phyloP scores from a whole-genome alignment of 139 green algal genomes.

The Micractinium conductrix region DNA sequence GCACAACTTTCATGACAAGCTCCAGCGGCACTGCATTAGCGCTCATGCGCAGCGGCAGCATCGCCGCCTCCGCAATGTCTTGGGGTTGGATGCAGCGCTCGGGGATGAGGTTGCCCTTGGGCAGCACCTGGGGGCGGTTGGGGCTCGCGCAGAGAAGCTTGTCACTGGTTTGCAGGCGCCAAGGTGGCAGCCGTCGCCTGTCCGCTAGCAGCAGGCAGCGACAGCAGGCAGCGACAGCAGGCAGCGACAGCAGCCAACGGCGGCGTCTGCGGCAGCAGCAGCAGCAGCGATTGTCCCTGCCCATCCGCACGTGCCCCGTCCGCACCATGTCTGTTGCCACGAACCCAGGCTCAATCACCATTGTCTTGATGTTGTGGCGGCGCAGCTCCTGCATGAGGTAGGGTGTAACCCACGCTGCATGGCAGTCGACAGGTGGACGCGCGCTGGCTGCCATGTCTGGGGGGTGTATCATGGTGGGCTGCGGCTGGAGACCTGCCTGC shows the following conservation, averaged over 20 bases:
- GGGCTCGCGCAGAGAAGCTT: no score
- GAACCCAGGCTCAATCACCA: constrained; percentile 49
- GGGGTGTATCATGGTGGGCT: neutral
- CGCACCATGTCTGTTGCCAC: constrained; percentile 53
- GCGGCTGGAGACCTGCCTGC: neutral
- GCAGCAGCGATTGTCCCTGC: no score
- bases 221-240: no score
- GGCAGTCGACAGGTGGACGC: neutral
- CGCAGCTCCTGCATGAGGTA: constrained; percentile 27
- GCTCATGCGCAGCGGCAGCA: constrained; percentile 40
- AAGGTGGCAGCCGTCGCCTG: no score
- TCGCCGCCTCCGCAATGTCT: constrained; percentile 53
- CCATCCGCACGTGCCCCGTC: no score
- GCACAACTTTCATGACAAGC: neutral
- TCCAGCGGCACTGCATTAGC: neutral
- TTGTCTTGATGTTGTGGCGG: constrained; percentile 50
- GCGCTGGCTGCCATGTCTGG: neutral
- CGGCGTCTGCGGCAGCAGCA: no score
- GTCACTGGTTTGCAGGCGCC: no score
- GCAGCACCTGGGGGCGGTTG: neutral
- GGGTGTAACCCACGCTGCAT: no score
- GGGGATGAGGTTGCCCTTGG: neutral
- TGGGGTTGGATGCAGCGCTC: constrained; percentile 48
- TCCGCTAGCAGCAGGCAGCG: no score
- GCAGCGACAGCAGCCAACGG: no score